phyloP scores from a whole-genome alignment of 2,329 filamentous ascomycete species.

The Trichophaea hybrida region DNA sequence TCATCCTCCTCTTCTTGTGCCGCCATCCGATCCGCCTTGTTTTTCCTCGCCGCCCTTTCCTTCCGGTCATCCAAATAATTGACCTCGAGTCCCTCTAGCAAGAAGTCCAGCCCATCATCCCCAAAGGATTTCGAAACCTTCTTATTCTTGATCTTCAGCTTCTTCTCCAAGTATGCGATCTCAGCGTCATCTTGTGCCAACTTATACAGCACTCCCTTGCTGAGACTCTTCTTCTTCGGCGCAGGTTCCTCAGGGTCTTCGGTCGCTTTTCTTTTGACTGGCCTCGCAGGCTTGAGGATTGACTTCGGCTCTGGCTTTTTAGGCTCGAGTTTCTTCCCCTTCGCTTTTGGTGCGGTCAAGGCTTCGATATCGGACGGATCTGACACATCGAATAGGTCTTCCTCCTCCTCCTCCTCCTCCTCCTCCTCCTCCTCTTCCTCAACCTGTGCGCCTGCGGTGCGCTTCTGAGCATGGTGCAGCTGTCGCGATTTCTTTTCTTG shows the following conservation, averaged over 20 bases:
- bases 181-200: conserved; percentile 73
- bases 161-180: conserved; percentile 75
- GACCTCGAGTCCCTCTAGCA: conserved; percentile 55
- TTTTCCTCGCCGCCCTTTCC: conserved; percentile 35
- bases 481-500: conserved; percentile 41
- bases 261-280: conserved; percentile 21
- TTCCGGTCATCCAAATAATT: conserved; percentile 34
- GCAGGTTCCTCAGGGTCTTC: not conserved
- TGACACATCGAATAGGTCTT: conserved; percentile 11
- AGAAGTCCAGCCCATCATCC: conserved; percentile 68
- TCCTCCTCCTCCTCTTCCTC: conserved; percentile 27
- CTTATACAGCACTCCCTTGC: conserved; percentile 40
- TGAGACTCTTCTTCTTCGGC: not conserved
- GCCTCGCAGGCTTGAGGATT: conserved; percentile 24
- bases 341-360: conserved; percentile 18
- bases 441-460: conserved; percentile 16
- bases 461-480: conserved; percentile 18
- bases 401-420: conserved; percentile 28
- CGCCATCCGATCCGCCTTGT: conserved; percentile 16
- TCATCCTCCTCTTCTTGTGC: conserved; percentile 26
- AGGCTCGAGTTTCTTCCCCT: conserved; percentile 28
- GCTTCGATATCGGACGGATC: conserved; percentile 11
- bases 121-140: conserved; percentile 56
- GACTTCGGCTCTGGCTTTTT: conserved; percentile 24
- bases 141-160: conserved; percentile 67